A percentile compares a stretch with the other conserved stretches of the same genome.
phyloP scores from a whole-genome alignment of 164 flowering plant genomes.

The Euptelea pleiosperma region DNA sequence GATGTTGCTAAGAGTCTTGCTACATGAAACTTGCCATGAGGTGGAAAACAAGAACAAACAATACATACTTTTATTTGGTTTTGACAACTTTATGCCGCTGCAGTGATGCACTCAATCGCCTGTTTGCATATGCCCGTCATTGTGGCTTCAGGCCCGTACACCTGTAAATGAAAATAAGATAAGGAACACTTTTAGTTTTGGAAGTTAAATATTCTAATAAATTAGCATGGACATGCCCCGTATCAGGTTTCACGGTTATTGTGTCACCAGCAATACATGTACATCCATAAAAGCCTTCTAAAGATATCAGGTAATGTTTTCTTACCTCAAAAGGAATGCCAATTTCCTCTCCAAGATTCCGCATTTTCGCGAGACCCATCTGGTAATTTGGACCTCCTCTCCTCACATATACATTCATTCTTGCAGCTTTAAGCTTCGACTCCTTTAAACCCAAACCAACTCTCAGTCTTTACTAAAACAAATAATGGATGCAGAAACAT shows the following conservation, averaged over 20 bases:
- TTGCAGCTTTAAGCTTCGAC: constrained; percentile 74
- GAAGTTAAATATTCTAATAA: background rate
- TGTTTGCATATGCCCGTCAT: constrained; percentile 85
- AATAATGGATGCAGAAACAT: background rate
- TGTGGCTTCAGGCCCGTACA: constrained; percentile 77
- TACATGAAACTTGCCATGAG: background rate
- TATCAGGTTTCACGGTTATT: too few relatives aligned
- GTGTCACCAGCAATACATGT: too few relatives aligned
- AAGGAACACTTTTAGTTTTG: background rate
- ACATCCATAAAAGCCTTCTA: background rate
- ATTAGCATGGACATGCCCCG: too few relatives aligned
- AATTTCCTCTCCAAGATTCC: constrained; percentile 66
- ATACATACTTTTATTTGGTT: background rate
- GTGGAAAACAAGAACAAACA: background rate
- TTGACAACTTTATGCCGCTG: constrained; percentile 37
- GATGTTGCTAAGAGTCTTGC: too few relatives aligned
- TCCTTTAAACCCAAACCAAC: constrained; percentile 36
- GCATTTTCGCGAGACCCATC: constrained; percentile 79
- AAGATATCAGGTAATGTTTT: constrained; percentile 1
- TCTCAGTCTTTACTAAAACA: background rate
- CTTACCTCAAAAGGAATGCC: constrained; percentile 81
- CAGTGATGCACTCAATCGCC: constrained; percentile 64
- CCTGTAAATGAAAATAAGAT: constrained; percentile 28
- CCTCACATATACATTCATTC: constrained; percentile 67
- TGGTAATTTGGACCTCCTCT: constrained; percentile 94